A percentile compares a stretch with the other conserved stretches of the same genome.
Conservation (phyloP, 805 yeast genomes). For the Candida tallmaniae region DNA sequence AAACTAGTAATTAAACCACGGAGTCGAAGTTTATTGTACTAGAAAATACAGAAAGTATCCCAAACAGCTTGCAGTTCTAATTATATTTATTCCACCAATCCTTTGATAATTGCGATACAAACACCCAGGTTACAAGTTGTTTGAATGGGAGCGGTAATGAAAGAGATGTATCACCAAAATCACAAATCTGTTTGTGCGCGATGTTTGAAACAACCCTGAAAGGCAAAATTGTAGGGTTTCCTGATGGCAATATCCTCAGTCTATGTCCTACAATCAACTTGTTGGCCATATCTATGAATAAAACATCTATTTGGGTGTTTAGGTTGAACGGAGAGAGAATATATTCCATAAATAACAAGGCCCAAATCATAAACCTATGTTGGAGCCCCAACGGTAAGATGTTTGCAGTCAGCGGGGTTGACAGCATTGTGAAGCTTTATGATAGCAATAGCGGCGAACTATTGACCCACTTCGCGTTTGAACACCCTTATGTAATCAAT, state of each 20-base stretch:
- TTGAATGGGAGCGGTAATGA: too few relatives aligned
- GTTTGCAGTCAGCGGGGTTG: conserved; percentile 43
- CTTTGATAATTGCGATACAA: too few relatives aligned
- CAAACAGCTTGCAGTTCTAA: too few relatives aligned
- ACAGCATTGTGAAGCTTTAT: conserved; percentile 39
- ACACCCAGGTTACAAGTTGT: too few relatives aligned
- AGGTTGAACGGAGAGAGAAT: conserved; percentile 51
- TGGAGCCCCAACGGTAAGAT: conserved; percentile 35
- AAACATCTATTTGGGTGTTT: conserved; percentile 45
- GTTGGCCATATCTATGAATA: conserved; percentile 48
- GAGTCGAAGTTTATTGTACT: too few relatives aligned
- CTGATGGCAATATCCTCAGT: conserved; percentile 35
- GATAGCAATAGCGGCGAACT: conserved; percentile 42
- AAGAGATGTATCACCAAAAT: too few relatives aligned
- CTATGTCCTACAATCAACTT: conserved; percentile 55
- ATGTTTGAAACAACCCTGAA: conserved; percentile 1
- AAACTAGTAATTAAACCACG: too few relatives aligned
- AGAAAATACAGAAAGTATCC: too few relatives aligned
- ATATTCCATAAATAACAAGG: conserved; percentile 41
- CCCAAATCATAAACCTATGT: conserved; percentile 25
- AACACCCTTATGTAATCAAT: conserved; percentile 6
- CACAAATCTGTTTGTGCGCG: too few relatives aligned
- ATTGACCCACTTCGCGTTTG: conserved; percentile 12
- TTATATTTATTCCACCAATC: too few relatives aligned
- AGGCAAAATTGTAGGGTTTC: conserved; percentile 19